Percentiles rank a stretch among this genome's conserved stretches.
Evolutionary conservation across 495 filamentous ascomycete genomes (phyloP).

Genomic region (Xanthoparmelia taractica): DNA sequence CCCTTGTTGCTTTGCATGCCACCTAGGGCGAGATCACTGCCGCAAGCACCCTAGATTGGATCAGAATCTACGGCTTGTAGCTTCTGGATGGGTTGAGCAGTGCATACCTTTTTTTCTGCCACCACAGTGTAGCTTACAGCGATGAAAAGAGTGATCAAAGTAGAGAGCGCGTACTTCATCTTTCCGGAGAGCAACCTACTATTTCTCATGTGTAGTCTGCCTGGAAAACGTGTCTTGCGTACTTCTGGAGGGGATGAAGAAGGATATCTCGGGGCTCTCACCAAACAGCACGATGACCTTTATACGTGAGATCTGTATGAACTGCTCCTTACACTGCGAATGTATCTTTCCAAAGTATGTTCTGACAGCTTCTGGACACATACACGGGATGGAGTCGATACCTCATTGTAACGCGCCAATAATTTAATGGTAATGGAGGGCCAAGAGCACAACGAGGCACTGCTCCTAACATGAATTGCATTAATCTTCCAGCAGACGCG

Average conservation of each 20-base stretch:
- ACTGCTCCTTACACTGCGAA: not conserved
- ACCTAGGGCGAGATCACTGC: not conserved
- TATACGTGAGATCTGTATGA: not conserved
- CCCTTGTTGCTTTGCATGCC: not conserved
- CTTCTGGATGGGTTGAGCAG: not conserved
- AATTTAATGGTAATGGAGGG: not conserved
- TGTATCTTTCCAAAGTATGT: not conserved
- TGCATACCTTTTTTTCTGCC: not conserved
- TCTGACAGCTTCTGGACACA: not conserved
- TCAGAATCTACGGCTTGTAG: not conserved
- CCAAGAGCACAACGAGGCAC: not conserved
- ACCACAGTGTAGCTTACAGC: not conserved
- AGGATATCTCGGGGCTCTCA: not conserved
- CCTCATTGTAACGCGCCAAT: not conserved
- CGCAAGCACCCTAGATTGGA: not conserved
- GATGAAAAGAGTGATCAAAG: not conserved
- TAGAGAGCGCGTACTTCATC: not conserved
- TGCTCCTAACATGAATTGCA: not conserved
- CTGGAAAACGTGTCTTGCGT: not conserved
- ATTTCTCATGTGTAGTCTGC: not conserved
- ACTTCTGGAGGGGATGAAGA: not conserved
- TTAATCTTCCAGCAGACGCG: not conserved
- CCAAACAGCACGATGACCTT: not conserved
- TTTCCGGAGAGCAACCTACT: not conserved
- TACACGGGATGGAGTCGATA: not conserved